phyloP scores from a whole-genome alignment of 768 basidiomycete genomes.

The Mycena polygramma region DNA sequence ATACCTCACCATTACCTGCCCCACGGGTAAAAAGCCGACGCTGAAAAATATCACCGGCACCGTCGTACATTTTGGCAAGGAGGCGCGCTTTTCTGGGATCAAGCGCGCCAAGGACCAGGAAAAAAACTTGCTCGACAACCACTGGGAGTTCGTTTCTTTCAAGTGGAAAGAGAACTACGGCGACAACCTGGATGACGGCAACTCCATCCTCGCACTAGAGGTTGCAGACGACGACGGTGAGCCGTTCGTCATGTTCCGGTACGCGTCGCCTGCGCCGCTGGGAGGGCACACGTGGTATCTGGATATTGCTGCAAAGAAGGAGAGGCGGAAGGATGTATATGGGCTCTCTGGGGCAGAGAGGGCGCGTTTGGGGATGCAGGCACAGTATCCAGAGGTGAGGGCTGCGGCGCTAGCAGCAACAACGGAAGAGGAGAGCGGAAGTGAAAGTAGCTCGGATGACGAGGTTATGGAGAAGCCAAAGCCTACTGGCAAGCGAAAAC shows the following conservation, averaged over 20 bases:
- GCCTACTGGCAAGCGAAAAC: slow-evolving; percentile 29
- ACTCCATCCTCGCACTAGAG: slow-evolving; percentile 29
- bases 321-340: slow-evolving; percentile 12
- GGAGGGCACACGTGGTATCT: slow-evolving; percentile 29
- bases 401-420: slow-evolving; percentile 24
- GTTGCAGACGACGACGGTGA: slow-evolving; percentile 28
- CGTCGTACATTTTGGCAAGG: slow-evolving; percentile 35
- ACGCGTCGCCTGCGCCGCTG: slow-evolving; percentile 24
- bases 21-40: slow-evolving; percentile 29
- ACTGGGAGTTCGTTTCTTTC: slow-evolving; percentile 35
- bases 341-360: slow-evolving; percentile 31
- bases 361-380: slow-evolving; percentile 31
- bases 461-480: slow-evolving; percentile 20
- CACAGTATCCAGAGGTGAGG: slow-evolving; percentile 32
- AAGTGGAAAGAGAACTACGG: slow-evolving; percentile 36
- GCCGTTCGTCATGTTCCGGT: slow-evolving; percentile 37
- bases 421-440: slow-evolving; percentile 22
- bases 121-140: slow-evolving; percentile 28
- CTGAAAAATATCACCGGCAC: slow-evolving; percentile 36
- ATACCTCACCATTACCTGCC: slow-evolving; percentile 33
- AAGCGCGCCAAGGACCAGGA: slow-evolving; percentile 33
- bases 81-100: slow-evolving; percentile 33
- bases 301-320: slow-evolving; percentile 38
- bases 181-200: slow-evolving; percentile 30
- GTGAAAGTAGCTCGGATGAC: slow-evolving; percentile 26